Percentiles rank a stretch among this genome's conserved stretches.
phyloP scores from a whole-genome alignment of 495 filamentous ascomycete genomes.

The Penicillium cosmopolitanum region DNA sequence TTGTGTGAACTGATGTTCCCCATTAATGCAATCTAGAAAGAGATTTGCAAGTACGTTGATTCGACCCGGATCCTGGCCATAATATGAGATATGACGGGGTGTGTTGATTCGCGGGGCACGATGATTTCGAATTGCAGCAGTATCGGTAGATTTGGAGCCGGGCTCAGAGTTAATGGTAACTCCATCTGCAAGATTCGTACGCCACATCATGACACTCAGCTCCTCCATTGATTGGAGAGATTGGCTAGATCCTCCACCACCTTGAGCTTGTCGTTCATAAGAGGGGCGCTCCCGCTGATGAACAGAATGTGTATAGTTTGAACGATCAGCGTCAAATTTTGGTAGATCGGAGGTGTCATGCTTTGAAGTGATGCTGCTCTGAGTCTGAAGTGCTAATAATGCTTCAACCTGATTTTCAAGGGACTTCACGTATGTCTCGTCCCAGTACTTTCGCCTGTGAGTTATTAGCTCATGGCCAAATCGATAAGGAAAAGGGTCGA shows the following conservation, averaged over 20 bases:
- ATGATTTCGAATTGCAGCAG: neutral
- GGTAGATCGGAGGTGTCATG: neutral
- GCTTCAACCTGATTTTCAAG: slow-evolving; percentile 13
- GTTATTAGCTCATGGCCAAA: neutral
- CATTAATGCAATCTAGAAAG: slow-evolving; percentile 10
- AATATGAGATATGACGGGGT: neutral
- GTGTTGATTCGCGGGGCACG: neutral
- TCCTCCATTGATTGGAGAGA: slow-evolving; percentile 17
- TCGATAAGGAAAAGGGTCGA: neutral
- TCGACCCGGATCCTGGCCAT: slow-evolving; percentile 2
- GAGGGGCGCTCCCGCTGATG: neutral
- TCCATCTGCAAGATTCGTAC: slow-evolving; percentile 16
- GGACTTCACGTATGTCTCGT: slow-evolving; percentile 17
- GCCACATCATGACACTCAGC: slow-evolving; percentile 19
- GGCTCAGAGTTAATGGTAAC: slow-evolving; percentile 6
- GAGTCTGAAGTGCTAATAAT: slow-evolving; percentile 8
- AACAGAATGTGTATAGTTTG: neutral
- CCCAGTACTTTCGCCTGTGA: slow-evolving; percentile 17
- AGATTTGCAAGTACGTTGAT: slow-evolving; percentile 5
- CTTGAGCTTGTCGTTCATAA: neutral
- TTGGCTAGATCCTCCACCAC: neutral
- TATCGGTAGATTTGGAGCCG: neutral
- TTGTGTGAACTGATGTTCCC: slow-evolving; percentile 16
- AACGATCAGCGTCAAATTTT: neutral
- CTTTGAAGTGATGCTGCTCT: neutral